phyloP scores from a whole-genome alignment of 495 filamentous ascomycete genomes.

The Extremus antarcticus region DNA sequence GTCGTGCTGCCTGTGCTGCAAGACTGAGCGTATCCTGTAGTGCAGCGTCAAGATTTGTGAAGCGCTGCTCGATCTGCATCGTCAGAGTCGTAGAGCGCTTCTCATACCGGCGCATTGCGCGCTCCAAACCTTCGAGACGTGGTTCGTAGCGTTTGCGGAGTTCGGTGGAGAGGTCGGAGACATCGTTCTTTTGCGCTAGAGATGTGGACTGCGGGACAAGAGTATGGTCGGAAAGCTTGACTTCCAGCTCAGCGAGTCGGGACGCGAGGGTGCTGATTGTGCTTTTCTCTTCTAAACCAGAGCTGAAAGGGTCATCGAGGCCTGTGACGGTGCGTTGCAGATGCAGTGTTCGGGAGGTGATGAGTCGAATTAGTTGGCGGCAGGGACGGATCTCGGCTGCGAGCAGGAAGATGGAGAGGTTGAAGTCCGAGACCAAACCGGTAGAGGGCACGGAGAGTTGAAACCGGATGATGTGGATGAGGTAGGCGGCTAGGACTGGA shows the following conservation, averaged over 20 bases:
- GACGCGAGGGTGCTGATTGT: conserved; percentile 47
- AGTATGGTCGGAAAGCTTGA: conserved; percentile 36
- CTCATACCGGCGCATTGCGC: conserved; percentile 88
- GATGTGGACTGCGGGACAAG: conserved; percentile 14
- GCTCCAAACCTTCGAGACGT: conserved; percentile 78
- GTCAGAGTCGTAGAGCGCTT: conserved; percentile 66
- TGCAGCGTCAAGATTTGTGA: conserved; percentile 56
- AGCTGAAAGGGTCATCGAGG: conserved; percentile 29
- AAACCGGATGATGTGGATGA: conserved; percentile 20
- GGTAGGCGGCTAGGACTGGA: conserved; percentile 50
- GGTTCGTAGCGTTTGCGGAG: conserved; percentile 58
- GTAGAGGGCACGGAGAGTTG: conserved; percentile 72
- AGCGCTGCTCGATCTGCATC: conserved; percentile 62
- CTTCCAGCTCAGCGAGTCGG: conserved; percentile 64
- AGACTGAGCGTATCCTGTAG: conserved; percentile 69
- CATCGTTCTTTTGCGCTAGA: conserved; percentile 26
- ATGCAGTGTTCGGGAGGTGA: conserved; percentile 68
- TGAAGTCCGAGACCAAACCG: conserved; percentile 36
- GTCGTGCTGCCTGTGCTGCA: conserved; percentile 54
- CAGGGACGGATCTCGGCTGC: conserved; percentile 75
- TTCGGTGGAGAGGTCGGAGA: conserved; percentile 45
- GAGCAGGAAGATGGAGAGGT: conserved; percentile 86
- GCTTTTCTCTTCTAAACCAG: conserved; percentile 21
- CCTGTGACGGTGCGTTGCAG: conserved; percentile 63
- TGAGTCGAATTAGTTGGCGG: conserved; percentile 68